These are phyloP conservation scores for Penicillium paxilli DNA, from an alignment of 495 filamentous ascomycete species.

Conservation along the genomic window DNA sequence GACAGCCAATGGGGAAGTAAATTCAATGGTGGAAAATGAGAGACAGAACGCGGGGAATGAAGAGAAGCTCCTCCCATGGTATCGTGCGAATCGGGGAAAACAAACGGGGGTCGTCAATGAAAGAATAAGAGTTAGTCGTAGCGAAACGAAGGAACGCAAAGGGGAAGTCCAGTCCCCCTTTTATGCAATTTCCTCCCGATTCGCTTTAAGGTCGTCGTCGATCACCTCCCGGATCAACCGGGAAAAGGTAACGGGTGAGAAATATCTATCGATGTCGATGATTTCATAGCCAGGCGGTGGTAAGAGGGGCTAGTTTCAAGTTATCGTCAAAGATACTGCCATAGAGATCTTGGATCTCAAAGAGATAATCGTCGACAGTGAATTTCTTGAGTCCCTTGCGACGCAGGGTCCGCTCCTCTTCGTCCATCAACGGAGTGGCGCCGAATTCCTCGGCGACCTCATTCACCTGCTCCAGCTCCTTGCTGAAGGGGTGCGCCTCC, in stretches of 20 bases:
- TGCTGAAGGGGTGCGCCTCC: conserved; percentile 51
- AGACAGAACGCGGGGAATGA: conserved; percentile 13
- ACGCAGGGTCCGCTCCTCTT: conserved; percentile 67
- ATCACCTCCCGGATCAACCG: conserved; percentile 28
- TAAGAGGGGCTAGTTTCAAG: conserved; percentile 39
- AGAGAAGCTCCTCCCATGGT: conserved; percentile 27
- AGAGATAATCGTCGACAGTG: conserved; percentile 77
- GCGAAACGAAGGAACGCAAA: conserved; percentile 4
- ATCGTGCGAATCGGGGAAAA: conserved; percentile 23
- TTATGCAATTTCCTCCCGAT: not conserved
- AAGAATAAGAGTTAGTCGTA: conserved; percentile 33
- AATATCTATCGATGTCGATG: conserved; percentile 5
- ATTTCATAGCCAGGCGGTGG: conserved; percentile 44
- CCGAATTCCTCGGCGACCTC: conserved; percentile 86
- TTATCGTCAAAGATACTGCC: conserved; percentile 50
- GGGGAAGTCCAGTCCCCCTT: conserved; percentile 23
- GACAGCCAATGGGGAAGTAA: not conserved
- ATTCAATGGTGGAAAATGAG: not conserved
- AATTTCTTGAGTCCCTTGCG: conserved; percentile 72
- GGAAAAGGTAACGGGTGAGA: not conserved
- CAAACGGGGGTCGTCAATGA: conserved; percentile 22
- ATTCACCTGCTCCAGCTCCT: conserved; percentile 52
- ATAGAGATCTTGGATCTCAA: conserved; percentile 74
- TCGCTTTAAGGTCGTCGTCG: conserved; percentile 14
- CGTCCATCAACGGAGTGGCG: conserved; percentile 59